Evolutionary conservation across 495 filamentous ascomycete genomes (phyloP), one percentile per base, ranked within the genome.

Genomic region (Bathelium albidoporum): DNA sequence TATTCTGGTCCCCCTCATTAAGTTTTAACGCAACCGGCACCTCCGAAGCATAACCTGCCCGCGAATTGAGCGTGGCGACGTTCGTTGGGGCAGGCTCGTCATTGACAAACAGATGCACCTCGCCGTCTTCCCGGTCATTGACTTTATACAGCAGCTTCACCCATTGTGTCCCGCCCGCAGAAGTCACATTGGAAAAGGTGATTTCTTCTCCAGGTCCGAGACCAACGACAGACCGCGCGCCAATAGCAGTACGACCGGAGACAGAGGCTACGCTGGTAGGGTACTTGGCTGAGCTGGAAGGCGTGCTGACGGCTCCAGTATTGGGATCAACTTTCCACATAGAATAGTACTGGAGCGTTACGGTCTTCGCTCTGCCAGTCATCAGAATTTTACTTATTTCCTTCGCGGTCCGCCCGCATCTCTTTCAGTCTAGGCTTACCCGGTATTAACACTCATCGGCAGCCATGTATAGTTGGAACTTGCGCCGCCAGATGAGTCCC

Each of bases 321-420:
- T 68, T 70, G 28, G 73, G 68, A 66, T 79, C 75, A 36, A 79
- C 65, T 64, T 77, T 77, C 77, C 77, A 79, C 73, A 77, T 76
- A 64, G 73, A 63, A 68, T 76, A 72, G 62, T 78, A 77, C 32
- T 79, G 72, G 59, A 79, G 69, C 24, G 65, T 71, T 4, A 77
- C 70, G 9, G 70, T 70, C 53, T 73, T 75, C 20, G 49, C 49
- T 29, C 49, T 55, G 49, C 16, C 64, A 53, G 43, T 32, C 16
- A 31, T 29, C 28, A 32, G 31, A 16, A 4, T 11, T 36, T 2
- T n/a, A 52, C 18, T 16, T 2, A 60, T 59, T 22, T n/a, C 39
- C 4, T 2, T n/a, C 29, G 9, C 2, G 22, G 24, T 12, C 49
- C 29, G 4, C 49, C 9, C 2, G 49, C 16, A 55, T 28, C 24